phyloP scores from a whole-genome alignment of 371 early-diverging fungal genomes.

The Amoeboradix gromovi region DNA sequence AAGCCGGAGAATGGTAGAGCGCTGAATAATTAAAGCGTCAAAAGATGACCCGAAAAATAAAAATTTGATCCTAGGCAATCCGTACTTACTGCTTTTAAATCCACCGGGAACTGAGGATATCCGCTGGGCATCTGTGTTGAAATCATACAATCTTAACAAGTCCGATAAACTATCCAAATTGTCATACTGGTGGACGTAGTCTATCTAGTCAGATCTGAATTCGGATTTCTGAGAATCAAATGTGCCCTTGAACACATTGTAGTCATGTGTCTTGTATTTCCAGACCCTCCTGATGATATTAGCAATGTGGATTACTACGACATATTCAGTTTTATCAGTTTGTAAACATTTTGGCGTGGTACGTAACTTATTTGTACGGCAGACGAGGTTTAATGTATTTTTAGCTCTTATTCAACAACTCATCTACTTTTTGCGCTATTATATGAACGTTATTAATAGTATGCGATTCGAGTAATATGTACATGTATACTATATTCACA shows the following conservation, averaged over 20 bases:
- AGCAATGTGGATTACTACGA: not conserved
- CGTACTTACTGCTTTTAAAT: not conserved
- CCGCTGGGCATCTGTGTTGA: not conserved
- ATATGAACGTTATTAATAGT: no score
- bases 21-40: not conserved
- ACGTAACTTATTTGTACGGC: not conserved
- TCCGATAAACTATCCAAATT: not conserved
- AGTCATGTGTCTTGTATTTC: not conserved
- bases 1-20: not conserved
- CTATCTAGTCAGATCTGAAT: not conserved
- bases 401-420: not conserved
- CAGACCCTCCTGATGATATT: not conserved
- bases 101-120: not conserved
- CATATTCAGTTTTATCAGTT: not conserved
- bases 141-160: not conserved
- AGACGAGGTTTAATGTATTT: not conserved
- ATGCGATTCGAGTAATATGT: no score
- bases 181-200: not conserved
- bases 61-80: not conserved
- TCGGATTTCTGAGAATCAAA: not conserved
- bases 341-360: not conserved
- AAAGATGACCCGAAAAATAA: not conserved
- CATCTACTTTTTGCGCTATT: not conserved
- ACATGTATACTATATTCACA: no score
- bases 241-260: not conserved